phyloP scores from a whole-genome alignment of 192 early-diverging fungal species.

The Mortierella antarctica region DNA sequence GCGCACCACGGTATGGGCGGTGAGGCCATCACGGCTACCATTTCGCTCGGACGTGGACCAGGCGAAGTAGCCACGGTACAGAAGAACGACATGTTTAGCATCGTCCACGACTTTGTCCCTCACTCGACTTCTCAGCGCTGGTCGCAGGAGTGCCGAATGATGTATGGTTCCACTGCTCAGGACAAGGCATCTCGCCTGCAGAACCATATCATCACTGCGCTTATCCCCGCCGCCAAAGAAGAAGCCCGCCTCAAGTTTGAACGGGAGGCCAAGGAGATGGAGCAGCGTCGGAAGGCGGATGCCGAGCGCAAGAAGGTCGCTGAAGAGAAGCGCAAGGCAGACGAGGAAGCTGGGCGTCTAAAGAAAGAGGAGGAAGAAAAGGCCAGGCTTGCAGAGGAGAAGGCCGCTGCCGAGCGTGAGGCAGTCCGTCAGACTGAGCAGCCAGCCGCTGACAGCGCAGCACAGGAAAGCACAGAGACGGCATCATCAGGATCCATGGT shows the following conservation, averaged over 20 bases:
- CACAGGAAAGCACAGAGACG: conserved; percentile 25
- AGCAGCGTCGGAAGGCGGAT: conserved; percentile 63
- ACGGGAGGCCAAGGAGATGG: conserved; percentile 64
- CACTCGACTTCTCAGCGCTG: conserved; percentile 83
- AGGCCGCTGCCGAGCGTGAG: conserved; percentile 23
- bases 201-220: conserved; percentile 72
- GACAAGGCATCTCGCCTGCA: conserved; percentile 69
- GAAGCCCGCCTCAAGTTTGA: conserved; percentile 64
- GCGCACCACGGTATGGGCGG: conserved; percentile 38
- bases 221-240: conserved; percentile 85
- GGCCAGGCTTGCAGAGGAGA: conserved; percentile 16
- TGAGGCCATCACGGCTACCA: conserved; percentile 25
- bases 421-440: conserved; percentile 46
- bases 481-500: conserved; percentile 5
- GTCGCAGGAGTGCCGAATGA: conserved; percentile 87
- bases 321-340: conserved; percentile 49
- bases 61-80: conserved; percentile 36
- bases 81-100: conserved; percentile 56
- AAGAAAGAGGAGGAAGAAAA: conserved; percentile 58
- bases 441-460: conserved; percentile 14
- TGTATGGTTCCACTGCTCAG: conserved; percentile 72
- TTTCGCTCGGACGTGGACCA: conserved; percentile 21
- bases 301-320: conserved; percentile 64
- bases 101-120: conserved; percentile 77
- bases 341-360: conserved; percentile 57